Percentiles rank a stretch among this genome's conserved stretches.
Evolutionary conservation across 208 protist genomes (phyloP).

Genomic region (Blechomonas ayalai): DNA sequence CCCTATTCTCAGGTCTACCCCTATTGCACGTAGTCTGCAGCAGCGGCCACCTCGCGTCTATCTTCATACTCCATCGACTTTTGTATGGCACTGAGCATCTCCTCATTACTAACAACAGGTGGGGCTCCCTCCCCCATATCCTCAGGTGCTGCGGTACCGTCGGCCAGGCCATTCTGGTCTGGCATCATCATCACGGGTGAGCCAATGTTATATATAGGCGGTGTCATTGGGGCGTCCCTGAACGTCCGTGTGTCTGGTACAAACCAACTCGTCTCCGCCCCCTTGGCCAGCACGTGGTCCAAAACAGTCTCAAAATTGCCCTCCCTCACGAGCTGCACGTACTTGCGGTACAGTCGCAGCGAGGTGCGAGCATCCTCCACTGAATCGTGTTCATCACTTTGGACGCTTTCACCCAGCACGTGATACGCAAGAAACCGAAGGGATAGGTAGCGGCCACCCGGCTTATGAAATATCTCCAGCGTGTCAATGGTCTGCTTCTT

Average conservation of each 20-base stretch:
- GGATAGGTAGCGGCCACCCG: constrained; percentile 86
- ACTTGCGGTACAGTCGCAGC: constrained; percentile 87
- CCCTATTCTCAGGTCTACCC: too few species aligned
- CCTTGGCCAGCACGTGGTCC: constrained; percentile 76
- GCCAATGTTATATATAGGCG: constrained; percentile 29
- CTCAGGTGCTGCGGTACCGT: background rate
- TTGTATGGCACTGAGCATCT: constrained; percentile 19
- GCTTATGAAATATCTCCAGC: constrained; percentile 92
- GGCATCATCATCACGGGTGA: constrained; percentile 37
- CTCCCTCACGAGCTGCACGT: constrained; percentile 62
- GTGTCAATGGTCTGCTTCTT: constrained; percentile 95
- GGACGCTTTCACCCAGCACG: constrained; percentile 90
- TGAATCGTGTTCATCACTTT: constrained; percentile 93
- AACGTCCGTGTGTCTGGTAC: constrained; percentile 65
- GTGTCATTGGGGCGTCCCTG: constrained; percentile 31
- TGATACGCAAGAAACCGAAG: constrained; percentile 93
- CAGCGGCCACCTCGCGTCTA: too few species aligned
- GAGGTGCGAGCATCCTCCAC: constrained; percentile 94
- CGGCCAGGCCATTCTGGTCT: background rate
- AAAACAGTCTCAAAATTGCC: constrained; percentile 77
- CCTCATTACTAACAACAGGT: background rate
- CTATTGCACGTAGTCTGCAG: too few species aligned
- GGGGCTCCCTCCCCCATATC: background rate
- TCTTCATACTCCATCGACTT: constrained; percentile 20
- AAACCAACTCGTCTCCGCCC: constrained; percentile 88